These are phyloP conservation scores for Monosporascus ibericus DNA, from an alignment of 2,329 filamentous ascomycete genomes.

Conservation along the genomic window DNA sequence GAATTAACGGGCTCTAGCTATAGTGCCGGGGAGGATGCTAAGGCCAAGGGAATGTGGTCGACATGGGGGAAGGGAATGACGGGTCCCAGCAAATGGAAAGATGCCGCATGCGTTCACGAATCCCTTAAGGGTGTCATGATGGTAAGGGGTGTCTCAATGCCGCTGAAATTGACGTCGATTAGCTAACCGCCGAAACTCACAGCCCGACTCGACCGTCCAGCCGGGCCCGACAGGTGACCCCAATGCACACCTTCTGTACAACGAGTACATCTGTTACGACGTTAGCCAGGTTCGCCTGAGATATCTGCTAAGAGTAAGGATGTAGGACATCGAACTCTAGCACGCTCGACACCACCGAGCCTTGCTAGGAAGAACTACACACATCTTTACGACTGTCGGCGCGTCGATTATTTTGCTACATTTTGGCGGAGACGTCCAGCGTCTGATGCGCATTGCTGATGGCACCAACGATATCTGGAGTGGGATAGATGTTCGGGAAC, in stretches of 20 bases:
- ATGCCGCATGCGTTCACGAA: conserved; percentile 60
- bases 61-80: conserved; percentile 65
- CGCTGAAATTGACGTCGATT: background rate
- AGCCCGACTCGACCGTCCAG: conserved; percentile 43
- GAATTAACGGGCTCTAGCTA: conserved; percentile 53
- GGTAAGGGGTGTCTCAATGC: conserved; percentile 38
- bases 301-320: conserved; percentile 61
- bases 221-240: conserved; percentile 43
- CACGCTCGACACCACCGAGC: background rate
- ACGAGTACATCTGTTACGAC: conserved; percentile 70
- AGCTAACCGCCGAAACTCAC: conserved; percentile 6
- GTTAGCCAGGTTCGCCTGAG: conserved; percentile 63
- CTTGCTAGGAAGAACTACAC: too few species aligned
- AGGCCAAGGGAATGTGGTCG: conserved; percentile 51
- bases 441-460: too few species aligned
- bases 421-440: background rate
- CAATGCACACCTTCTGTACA: conserved; percentile 52
- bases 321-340: conserved; percentile 26
- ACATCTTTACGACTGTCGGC: background rate
- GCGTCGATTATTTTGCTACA: background rate
- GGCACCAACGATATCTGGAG: too few species aligned
- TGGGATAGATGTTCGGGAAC: too few species aligned
- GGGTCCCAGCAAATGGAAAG: conserved; percentile 67
- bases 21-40: conserved; percentile 58
- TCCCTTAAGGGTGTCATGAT: conserved; percentile 64